Conservation (phyloP, 257 asterid species). For the Eustoma russellianum region DNA sequence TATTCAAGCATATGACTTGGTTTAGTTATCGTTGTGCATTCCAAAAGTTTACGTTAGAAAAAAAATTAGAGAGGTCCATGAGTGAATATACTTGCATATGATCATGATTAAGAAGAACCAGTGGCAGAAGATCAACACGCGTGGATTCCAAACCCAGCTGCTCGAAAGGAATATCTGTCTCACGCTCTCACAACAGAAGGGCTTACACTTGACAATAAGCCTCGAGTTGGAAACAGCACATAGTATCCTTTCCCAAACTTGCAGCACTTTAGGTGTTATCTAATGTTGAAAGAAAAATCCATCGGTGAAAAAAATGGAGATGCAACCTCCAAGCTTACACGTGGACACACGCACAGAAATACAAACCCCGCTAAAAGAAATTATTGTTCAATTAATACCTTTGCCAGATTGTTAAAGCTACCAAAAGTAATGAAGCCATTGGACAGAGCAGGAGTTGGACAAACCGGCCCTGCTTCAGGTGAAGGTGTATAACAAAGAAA, state of each 20-base stretch:
- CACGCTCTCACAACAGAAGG: conserved; percentile 88
- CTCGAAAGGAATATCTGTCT: conserved; percentile 75
- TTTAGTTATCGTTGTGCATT: too few relatives aligned
- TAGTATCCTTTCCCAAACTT: conserved; percentile 95
- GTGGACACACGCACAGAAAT: background rate
- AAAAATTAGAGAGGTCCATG: conserved; percentile 40
- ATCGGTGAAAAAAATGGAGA: background rate
- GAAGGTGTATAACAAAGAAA: conserved; percentile 97
- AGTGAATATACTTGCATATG: conserved; percentile 98
- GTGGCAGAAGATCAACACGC: conserved; percentile 95
- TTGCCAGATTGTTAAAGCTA: conserved; percentile 97
- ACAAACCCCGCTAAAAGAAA: conserved; percentile 4
- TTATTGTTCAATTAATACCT: conserved; percentile 34
- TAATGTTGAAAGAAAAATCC: conserved; percentile 17
- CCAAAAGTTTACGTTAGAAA: conserved; percentile 9
- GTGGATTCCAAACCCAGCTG: conserved; percentile 89
- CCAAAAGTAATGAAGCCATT: conserved; percentile 97
- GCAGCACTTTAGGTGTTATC: conserved; percentile 95
- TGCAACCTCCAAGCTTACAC: background rate
- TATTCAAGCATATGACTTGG: too few relatives aligned
- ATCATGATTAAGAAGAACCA: conserved; percentile 94
- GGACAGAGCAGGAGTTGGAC: conserved; percentile 75
- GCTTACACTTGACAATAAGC: conserved; percentile 94
- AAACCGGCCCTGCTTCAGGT: conserved; percentile 92
- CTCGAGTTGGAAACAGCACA: conserved; percentile 94